Base-by-base conservation (phyloP, 768 basidiomycete species). In the Suillus cothurnatus region DNA sequence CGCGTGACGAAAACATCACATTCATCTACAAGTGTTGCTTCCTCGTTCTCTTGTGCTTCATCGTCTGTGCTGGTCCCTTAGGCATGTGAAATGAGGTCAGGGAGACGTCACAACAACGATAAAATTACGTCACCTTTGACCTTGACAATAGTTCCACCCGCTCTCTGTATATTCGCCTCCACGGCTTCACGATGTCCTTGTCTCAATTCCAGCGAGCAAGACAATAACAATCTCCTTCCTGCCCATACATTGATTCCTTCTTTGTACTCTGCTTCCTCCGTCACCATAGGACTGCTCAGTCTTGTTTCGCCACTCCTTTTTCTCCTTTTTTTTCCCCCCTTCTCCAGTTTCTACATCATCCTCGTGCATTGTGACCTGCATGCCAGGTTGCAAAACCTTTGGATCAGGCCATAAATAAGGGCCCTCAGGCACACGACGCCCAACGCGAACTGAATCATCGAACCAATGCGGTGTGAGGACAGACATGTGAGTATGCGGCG, bases 401-500 rank as follows among this genome's bases (percentile, higher is more conserved):
- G 92, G 92, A 17, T 92, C 83, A 0, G 94, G 94, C 88, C 90
- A 94, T 66, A 88, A 80, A 68, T 91, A 94, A 23, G 83, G 78
- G 0, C 72, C 69, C 26, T 88, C 85, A 1, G 84, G 80, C 11
- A 92, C 75, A 9, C 77, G 77, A 15, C 83, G 75, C 5, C 86
- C 87, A 17, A 93, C 79, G 17, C 85, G 81, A 28, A 91, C 82
- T 3, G 84, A 83, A 68, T 95, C 93, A 69, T 95, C 92, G 66
- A 95, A 95, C 95, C 95, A 97, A 67, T 95, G 93, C 0, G 95
- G 95, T 0, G 94, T 82, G n/a, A 97, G 71, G 12, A 94, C 80
- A 59, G 83, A 86, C 70, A 95, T 84, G 11, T 81, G 77, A 0
- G 87, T 88, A 57, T 83, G 78, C 4, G 84, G 75, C 60, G 86